Conservation (phyloP, 768 basidiomycete species). For the Mycena capillaripes region DNA sequence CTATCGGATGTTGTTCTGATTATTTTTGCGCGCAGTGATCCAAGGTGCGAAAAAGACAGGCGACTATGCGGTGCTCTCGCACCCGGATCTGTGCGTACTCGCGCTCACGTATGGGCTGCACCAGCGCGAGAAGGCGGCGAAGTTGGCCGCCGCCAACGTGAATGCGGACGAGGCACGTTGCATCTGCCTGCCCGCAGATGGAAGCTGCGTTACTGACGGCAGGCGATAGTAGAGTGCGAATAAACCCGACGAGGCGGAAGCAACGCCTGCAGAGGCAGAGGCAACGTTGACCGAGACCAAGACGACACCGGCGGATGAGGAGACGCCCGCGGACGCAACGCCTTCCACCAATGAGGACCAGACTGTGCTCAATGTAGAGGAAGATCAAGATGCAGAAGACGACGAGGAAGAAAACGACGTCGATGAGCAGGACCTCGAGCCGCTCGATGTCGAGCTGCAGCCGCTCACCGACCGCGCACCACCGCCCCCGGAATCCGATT, state of each 20-base stretch:
- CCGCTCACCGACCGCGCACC: conserved; percentile 43
- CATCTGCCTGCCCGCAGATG: neutral
- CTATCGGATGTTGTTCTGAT: no score
- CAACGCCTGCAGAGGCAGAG: conserved; percentile 19
- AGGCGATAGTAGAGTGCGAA: conserved; percentile 42
- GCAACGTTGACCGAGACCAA: no score
- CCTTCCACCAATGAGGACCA: no score
- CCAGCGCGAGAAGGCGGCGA: conserved; percentile 46
- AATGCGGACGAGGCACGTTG: conserved; percentile 45
- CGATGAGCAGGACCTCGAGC: conserved; percentile 49
- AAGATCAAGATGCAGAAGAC: conserved; percentile 15
- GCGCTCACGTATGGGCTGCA: conserved; percentile 90
- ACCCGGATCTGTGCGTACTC: conserved; percentile 91
- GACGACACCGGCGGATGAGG: conserved; percentile 32
- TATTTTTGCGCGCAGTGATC: conserved; percentile 79
- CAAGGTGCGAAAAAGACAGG: conserved; percentile 96
- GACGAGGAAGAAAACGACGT: conserved; percentile 20
- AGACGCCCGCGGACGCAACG: neutral
- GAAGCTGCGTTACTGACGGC: conserved; percentile 28
- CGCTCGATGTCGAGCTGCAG: conserved; percentile 61
- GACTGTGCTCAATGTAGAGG: neutral
- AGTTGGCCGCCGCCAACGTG: no score
- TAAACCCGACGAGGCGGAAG: conserved; percentile 9
- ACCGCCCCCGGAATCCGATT: neutral
- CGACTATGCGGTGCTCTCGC: conserved; percentile 93